Conservation (phyloP, 2,329 filamentous ascomycete species). For the Ophiostoma quercus region DNA sequence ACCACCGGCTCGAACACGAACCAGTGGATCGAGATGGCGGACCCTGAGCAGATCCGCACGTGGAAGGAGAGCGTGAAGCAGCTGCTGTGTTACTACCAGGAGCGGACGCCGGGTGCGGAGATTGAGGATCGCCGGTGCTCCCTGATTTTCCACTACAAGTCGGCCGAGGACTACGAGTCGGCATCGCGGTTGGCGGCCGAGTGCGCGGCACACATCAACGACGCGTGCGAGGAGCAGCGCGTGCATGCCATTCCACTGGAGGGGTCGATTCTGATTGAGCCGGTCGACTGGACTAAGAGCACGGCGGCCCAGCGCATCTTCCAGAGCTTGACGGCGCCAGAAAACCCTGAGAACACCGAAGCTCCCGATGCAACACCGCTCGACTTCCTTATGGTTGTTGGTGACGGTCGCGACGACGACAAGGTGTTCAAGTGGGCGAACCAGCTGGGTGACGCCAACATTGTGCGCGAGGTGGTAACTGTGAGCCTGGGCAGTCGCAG, state of each 20-base stretch:
- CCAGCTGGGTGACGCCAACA: conserved; percentile 54
- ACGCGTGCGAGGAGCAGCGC: conserved; percentile 75
- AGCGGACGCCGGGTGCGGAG: conserved; percentile 80
- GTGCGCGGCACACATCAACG: conserved; percentile 91
- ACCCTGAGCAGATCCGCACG: conserved; percentile 60
- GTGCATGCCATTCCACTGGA: conserved; percentile 80
- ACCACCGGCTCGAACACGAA: conserved; percentile 48
- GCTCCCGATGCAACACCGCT: conserved; percentile 32
- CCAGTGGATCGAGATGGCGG: conserved; percentile 73
- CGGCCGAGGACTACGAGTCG: conserved; percentile 68
- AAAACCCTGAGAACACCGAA: conserved; percentile 28
- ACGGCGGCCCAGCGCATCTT: conserved; percentile 74
- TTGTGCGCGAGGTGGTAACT: conserved; percentile 67
- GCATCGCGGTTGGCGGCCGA: conserved; percentile 79
- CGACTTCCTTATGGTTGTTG: conserved; percentile 84
- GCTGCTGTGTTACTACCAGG: conserved; percentile 83
- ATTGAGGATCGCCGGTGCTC: conserved; percentile 91
- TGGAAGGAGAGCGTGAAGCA: conserved; percentile 83
- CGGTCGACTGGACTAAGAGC: conserved; percentile 79
- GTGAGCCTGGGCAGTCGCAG: conserved; percentile 83
- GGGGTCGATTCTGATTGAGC: conserved; percentile 76
- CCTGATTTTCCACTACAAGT: conserved; percentile 83
- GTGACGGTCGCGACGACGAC: conserved; percentile 89
- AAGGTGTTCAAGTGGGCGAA: conserved; percentile 95
- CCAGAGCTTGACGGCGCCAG: conserved; percentile 43